phyloP scores from a whole-genome alignment of 2,329 filamentous ascomycete species.

The Cladorrhinum sp. region DNA sequence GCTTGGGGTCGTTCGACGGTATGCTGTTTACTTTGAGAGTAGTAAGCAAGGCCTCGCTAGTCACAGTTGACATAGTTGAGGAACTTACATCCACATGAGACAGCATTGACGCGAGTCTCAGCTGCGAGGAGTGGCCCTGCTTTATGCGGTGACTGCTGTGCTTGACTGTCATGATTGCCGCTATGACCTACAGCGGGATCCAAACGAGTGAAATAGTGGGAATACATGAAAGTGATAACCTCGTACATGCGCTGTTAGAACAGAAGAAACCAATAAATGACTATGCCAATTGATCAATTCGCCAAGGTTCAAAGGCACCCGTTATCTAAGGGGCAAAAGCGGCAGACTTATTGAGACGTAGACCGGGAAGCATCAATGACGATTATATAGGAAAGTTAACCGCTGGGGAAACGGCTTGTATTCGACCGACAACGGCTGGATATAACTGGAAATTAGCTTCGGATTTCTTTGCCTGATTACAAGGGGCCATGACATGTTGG shows the following conservation, averaged over 20 bases:
- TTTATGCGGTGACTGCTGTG: neutral
- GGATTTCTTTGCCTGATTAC: neutral
- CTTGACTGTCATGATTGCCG: neutral
- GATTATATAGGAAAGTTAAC: neutral
- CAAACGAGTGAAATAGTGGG: neutral
- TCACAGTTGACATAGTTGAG: neutral
- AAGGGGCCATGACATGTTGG: too few species aligned
- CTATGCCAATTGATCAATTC: neutral
- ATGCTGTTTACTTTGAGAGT: neutral
- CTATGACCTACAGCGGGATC: neutral
- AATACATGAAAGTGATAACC: neutral
- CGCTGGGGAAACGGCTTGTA: neutral
- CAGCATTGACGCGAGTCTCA: neutral
- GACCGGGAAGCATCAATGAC: neutral
- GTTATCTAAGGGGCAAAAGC: neutral
- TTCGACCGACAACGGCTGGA: neutral
- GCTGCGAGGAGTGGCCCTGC: neutral
- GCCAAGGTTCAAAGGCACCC: neutral
- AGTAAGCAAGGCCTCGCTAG: neutral
- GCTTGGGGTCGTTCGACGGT: neutral
- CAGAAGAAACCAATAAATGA: neutral
- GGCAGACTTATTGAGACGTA: neutral
- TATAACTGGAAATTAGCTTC: neutral
- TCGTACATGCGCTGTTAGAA: neutral
- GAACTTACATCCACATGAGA: neutral